Evolutionary conservation across 176 grass and related monocot genomes (phyloP).

Genomic region (Oryza rufipogon): DNA sequence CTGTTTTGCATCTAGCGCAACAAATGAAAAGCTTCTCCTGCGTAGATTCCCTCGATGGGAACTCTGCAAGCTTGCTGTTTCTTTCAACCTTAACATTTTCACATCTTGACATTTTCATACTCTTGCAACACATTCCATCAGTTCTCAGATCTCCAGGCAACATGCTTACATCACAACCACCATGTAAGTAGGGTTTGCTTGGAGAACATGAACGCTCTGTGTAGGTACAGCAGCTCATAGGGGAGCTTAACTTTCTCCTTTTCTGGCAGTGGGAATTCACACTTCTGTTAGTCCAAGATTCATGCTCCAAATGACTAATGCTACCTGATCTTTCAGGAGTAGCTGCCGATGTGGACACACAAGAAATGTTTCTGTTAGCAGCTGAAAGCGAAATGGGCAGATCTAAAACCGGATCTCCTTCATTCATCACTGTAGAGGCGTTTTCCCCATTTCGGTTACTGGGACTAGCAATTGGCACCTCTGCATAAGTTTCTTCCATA

Average conservation of each 20-base stretch:
- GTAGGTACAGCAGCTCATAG: slow-evolving; percentile 43
- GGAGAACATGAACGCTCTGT: slow-evolving; percentile 40
- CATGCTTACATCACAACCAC: slow-evolving; percentile 25
- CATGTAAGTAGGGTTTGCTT: slow-evolving; percentile 34
- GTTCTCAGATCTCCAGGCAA: slow-evolving; percentile 30
- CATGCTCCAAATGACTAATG: slow-evolving; percentile 50
- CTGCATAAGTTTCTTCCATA: slow-evolving; percentile 23
- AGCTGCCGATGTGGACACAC: slow-evolving; percentile 43
- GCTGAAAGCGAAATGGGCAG: slow-evolving; percentile 40
- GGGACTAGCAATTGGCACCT: slow-evolving; percentile 35
- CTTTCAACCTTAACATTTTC: slow-evolving; percentile 51
- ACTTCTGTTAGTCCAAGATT: slow-evolving; percentile 63
- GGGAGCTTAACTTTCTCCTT: slow-evolving; percentile 65
- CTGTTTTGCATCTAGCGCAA: slow-evolving; percentile 67
- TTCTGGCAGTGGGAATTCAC: slow-evolving; percentile 72
- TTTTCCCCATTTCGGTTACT: slow-evolving; percentile 36
- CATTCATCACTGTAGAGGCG: slow-evolving; percentile 18
- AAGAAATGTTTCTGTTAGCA: slow-evolving; percentile 53
- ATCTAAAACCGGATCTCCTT: slow-evolving; percentile 36
- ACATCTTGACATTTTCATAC: slow-evolving; percentile 36
- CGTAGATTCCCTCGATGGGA: slow-evolving; percentile 24
- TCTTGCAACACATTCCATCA: slow-evolving; percentile 33
- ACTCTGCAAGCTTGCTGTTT: slow-evolving; percentile 14
- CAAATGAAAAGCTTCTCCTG: slow-evolving; percentile 53
- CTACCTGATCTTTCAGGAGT: slow-evolving; percentile 61